phyloP scores from a whole-genome alignment of 1,284 basidiomycete genomes.

The Volvariella surrecta region DNA sequence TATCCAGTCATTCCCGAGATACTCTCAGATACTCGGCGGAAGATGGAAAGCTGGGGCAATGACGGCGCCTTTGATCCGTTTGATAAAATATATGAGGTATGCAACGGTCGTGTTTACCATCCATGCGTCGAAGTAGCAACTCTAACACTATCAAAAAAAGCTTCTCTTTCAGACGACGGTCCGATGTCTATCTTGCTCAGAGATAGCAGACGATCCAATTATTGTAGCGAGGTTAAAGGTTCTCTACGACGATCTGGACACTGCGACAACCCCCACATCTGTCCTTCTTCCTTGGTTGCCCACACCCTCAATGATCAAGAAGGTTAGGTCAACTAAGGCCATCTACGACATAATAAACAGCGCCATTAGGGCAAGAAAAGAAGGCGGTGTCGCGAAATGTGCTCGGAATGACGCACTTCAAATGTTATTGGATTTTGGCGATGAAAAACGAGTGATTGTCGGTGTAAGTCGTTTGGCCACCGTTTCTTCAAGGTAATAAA shows the following conservation, averaged over 20 bases:
- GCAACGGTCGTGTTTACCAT: slow-evolving; percentile 14
- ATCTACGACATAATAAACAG: slow-evolving; percentile 59
- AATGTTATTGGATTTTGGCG: slow-evolving; percentile 57
- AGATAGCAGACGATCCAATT: slow-evolving; percentile 55
- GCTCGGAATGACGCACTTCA: slow-evolving; percentile 59
- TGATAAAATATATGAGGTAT: slow-evolving; percentile 58
- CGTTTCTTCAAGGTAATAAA: no score
- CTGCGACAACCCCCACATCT: slow-evolving; percentile 59
- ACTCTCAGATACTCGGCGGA: slow-evolving; percentile 48
- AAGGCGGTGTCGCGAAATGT: slow-evolving; percentile 47
- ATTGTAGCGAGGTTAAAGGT: slow-evolving; percentile 49
- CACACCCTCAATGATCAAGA: slow-evolving; percentile 57
- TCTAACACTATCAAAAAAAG: no score
- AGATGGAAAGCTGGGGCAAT: slow-evolving; percentile 52
- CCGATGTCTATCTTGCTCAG: slow-evolving; percentile 52
- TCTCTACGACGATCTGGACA: slow-evolving; percentile 58
- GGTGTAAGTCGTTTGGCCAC: slow-evolving; percentile 61
- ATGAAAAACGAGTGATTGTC: slow-evolving; percentile 57
- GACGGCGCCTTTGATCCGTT: slow-evolving; percentile 62
- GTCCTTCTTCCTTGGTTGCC: slow-evolving; percentile 69
- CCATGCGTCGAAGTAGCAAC: slow-evolving; percentile 3
- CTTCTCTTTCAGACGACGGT: slow-evolving; percentile 65
- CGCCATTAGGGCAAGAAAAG: slow-evolving; percentile 44
- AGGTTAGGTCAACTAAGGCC: slow-evolving; percentile 59
- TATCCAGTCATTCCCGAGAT: slow-evolving; percentile 50